Evolutionary conservation across 148 eudicot genomes (phyloP).

Genomic region (Agrostemma githago): DNA sequence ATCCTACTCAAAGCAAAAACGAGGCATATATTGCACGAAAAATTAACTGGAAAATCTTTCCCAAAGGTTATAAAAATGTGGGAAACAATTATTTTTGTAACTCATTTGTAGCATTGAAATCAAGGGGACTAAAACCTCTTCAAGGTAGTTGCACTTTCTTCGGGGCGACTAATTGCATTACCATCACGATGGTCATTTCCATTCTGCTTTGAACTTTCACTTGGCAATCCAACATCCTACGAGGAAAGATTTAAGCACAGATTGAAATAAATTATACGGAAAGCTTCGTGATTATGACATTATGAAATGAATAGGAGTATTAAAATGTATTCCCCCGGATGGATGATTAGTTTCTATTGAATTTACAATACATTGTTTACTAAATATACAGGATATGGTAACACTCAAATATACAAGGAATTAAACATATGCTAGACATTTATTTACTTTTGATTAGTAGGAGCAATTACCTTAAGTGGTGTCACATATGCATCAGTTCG

Average conservation of each 20-base stretch:
- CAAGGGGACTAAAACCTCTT: slow-evolving; percentile 40
- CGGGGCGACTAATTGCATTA: slow-evolving; percentile 45
- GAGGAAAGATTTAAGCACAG: slow-evolving; percentile 10
- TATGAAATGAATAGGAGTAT: background rate
- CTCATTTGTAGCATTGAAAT: background rate
- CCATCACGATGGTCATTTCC: slow-evolving; percentile 67
- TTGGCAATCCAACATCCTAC: slow-evolving; percentile 56
- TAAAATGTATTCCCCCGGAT: no score
- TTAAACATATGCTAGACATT: no score
- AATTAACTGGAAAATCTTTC: background rate
- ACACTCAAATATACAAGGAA: no score
- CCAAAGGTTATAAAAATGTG: background rate
- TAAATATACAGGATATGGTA: no score
- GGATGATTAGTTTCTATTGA: no score
- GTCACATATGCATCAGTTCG: slow-evolving; percentile 30
- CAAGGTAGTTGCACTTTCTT: slow-evolving; percentile 48
- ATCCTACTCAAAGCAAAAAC: slow-evolving; percentile 33
- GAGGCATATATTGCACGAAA: background rate
- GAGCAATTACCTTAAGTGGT: slow-evolving; percentile 49
- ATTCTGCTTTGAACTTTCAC: slow-evolving; percentile 49
- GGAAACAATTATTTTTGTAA: background rate
- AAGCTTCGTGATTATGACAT: background rate
- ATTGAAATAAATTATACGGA: background rate
- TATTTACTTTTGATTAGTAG: background rate
- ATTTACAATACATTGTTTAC: no score